Base-by-base conservation (phyloP, 352 stramenopile species). In the Pythium plurisporium region DNA sequence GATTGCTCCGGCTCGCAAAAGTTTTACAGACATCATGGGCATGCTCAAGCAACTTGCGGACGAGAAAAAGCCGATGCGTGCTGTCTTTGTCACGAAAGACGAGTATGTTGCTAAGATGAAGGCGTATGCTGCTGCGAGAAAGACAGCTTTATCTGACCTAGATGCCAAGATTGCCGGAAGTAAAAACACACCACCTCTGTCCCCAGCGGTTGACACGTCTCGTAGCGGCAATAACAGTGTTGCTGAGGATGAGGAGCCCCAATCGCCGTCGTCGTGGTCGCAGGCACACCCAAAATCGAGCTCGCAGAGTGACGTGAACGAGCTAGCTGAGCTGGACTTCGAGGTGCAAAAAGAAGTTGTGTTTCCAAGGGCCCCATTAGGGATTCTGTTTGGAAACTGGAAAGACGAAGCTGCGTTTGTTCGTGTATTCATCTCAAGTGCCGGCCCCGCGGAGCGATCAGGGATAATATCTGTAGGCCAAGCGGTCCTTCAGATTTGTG, bases 361-460 rank as follows among this genome's bases (percentile, higher is more conserved):
- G 38, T 92, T 94, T 23, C 71, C 74, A 4, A 81, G 80, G 20
- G 48, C 75, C 5, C 84, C 84, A 23, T 59, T 94, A 0, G 84
- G 84, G 5, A 89, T 94, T 27, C 61, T 91, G 37, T 94, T 94
- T 69, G 82, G 84, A 23, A 92, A 89, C 54, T 80, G 81, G 73
- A 77, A 87, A 22, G 84, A 94, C 40, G 73, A 90, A 61, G 82
- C 76, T 5, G 81, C 79, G 42, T 92, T 81, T 52, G 73, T 94
- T 38, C 80, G 79, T 29, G 70, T 86, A n/a, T 94, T 92, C 48
- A 86, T 88, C 46, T 90, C 84, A 2, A 90, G 77, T 33, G 51
- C 79, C 4, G 84, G 84, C 0, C 80, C 84, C 8, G 84, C 80
- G 2, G 84, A 94, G 54, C 86, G 80, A 26, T 86, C 72, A 11